Conservation (phyloP, 352 stramenopile genomes). For the Pythium chondricola region DNA sequence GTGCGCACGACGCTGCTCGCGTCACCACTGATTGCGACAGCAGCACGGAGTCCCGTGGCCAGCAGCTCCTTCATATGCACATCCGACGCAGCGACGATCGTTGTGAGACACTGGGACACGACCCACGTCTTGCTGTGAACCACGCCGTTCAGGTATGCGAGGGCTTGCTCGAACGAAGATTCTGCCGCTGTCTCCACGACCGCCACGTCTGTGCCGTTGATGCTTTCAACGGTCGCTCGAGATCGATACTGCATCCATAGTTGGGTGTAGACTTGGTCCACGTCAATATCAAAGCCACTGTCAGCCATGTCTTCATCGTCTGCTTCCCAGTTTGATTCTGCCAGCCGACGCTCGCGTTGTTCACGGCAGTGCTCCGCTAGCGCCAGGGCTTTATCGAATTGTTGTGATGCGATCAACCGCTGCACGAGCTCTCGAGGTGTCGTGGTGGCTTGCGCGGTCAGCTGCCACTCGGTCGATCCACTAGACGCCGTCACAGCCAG, state of each 20-base stretch:
- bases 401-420: slow-evolving; percentile 22
- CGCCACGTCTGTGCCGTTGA: background rate
- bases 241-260: slow-evolving; percentile 40
- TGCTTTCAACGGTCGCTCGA: background rate
- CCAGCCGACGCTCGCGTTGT: background rate
- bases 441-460: background rate
- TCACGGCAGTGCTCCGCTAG: slow-evolving; percentile 16
- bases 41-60: slow-evolving; percentile 30
- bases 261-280: slow-evolving; percentile 41
- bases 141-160: slow-evolving; percentile 33
- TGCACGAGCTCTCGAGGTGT: slow-evolving; percentile 27
- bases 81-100: slow-evolving; percentile 33
- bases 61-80: slow-evolving; percentile 58
- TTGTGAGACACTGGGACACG: slow-evolving; percentile 31
- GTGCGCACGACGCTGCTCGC: background rate
- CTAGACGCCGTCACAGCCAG: background rate
- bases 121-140: slow-evolving; percentile 46
- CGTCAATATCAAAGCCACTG: slow-evolving; percentile 9
- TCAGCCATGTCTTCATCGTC: background rate
- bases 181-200: background rate
- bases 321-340: background rate
- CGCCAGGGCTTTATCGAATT: slow-evolving; percentile 36
- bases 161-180: slow-evolving; percentile 12
- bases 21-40: slow-evolving; percentile 1
- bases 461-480: background rate